Evolutionary conservation across 352 stramenopile species (phyloP).

Genomic region (Globisporangium acanthophoron): DNA sequence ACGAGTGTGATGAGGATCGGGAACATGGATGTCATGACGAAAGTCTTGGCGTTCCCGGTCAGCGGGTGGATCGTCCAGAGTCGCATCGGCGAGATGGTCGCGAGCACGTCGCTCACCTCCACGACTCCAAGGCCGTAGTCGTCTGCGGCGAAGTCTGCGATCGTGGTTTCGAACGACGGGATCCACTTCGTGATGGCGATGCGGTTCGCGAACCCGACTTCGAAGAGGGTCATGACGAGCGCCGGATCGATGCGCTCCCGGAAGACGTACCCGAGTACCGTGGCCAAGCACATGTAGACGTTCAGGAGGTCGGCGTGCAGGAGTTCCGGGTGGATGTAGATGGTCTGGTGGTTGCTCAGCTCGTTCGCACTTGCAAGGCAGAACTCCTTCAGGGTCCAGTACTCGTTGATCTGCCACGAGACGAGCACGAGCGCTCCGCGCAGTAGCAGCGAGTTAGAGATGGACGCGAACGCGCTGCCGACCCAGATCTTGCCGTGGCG

Average conservation of each 20-base stretch:
- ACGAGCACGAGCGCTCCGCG: conserved; percentile 28
- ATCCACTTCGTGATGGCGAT: conserved; percentile 2
- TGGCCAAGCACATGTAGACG: conserved; percentile 23
- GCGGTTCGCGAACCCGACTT: conserved; percentile 19
- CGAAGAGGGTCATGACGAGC: conserved; percentile 20
- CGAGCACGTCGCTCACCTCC: background rate
- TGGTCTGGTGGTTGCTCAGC: conserved; percentile 13
- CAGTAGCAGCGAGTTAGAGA: conserved; percentile 27
- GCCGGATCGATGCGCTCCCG: conserved; percentile 26
- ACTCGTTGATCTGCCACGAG: conserved; percentile 29
- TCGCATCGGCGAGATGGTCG: background rate
- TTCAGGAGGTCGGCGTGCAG: conserved; percentile 27
- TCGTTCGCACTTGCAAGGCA: conserved; percentile 14
- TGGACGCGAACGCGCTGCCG: conserved; percentile 28
- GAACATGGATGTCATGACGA: background rate
- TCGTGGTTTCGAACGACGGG: background rate
- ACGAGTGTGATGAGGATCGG: background rate
- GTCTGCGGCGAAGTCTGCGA: background rate
- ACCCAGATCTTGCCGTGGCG: conserved; percentile 30
- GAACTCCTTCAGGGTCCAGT: conserved; percentile 29
- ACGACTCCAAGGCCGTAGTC: background rate
- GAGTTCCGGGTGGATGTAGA: conserved; percentile 27
- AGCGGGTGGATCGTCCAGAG: conserved; percentile 3
- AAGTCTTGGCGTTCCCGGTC: background rate
- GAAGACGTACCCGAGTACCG: conserved; percentile 17